Conservation (phyloP, 2,329 filamentous ascomycete species). For the Colletotrichum sp. region DNA sequence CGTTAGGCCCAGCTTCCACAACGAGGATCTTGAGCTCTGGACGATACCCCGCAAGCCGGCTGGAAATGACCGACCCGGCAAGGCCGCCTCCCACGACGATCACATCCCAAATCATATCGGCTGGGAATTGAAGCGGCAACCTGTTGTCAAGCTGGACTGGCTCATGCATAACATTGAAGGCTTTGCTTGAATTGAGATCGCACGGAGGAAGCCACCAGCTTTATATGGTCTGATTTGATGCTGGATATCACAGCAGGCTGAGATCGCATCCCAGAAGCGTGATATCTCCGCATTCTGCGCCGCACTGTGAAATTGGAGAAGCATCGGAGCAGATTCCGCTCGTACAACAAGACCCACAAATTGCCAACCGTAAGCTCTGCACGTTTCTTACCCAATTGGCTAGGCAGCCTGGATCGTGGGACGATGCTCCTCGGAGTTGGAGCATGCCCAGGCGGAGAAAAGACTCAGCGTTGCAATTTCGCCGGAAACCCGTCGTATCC, state of each 20-base stretch:
- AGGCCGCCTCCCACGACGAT: constrained; percentile 45
- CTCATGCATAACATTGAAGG: background rate
- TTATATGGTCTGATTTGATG: background rate
- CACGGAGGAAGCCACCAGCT: background rate
- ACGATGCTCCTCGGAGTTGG: background rate
- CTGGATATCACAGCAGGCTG: background rate
- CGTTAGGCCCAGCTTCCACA: constrained; percentile 42
- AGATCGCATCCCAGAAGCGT: background rate
- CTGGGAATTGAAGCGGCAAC: background rate
- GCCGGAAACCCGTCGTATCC: background rate
- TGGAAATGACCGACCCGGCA: constrained; percentile 39
- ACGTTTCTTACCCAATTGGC: background rate
- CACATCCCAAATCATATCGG: constrained; percentile 31
- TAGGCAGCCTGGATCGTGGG: background rate
- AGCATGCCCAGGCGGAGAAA: background rate
- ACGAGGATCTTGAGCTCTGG: constrained; percentile 38
- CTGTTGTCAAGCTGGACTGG: background rate
- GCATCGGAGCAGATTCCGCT: background rate
- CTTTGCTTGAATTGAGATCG: background rate
- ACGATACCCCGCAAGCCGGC: constrained; percentile 29
- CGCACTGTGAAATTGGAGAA: background rate
- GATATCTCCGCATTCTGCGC: background rate
- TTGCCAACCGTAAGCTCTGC: background rate
- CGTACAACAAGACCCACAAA: background rate
- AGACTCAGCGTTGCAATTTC: background rate